These are phyloP conservation scores for Linnemannia elongata DNA, from an alignment of 192 early-diverging fungal species.

Conservation along the genomic window DNA sequence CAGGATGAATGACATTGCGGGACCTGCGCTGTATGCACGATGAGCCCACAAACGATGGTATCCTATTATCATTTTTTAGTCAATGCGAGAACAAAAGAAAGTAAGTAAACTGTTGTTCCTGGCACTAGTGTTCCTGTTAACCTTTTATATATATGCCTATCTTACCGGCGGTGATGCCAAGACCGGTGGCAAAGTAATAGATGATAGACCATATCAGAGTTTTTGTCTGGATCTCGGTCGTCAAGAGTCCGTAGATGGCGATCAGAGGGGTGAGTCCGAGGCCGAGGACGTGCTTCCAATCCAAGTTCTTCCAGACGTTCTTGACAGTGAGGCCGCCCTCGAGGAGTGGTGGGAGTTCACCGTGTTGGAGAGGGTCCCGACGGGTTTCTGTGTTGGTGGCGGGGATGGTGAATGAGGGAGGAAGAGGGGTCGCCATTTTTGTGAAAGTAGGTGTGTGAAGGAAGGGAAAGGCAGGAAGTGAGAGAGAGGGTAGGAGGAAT, in stretches of 20 bases:
- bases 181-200: slow-evolving; percentile 81
- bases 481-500: background rate
- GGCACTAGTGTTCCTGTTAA: background rate
- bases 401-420: slow-evolving; percentile 16
- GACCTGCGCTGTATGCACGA: slow-evolving; percentile 75
- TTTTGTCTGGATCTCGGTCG: slow-evolving; percentile 71
- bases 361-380: slow-evolving; percentile 26
- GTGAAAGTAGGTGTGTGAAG: background rate
- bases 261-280: slow-evolving; percentile 78
- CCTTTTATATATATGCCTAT: background rate
- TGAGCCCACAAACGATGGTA: slow-evolving; percentile 89
- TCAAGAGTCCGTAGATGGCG: slow-evolving; percentile 81
- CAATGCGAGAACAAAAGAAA: background rate
- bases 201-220: slow-evolving; percentile 77
- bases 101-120: background rate
- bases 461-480: background rate
- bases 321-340: slow-evolving; percentile 50
- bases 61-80: slow-evolving; percentile 57
- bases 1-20: slow-evolving; percentile 68
- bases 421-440: slow-evolving; percentile 31
- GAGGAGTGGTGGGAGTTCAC: slow-evolving; percentile 17
- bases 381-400: slow-evolving; percentile 18
- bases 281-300: slow-evolving; percentile 76
- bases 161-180: slow-evolving; percentile 89
- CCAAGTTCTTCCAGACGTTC: slow-evolving; percentile 67